phyloP scores from a whole-genome alignment of 2,329 filamentous ascomycete species.

The Aspergillus hiratsukae region DNA sequence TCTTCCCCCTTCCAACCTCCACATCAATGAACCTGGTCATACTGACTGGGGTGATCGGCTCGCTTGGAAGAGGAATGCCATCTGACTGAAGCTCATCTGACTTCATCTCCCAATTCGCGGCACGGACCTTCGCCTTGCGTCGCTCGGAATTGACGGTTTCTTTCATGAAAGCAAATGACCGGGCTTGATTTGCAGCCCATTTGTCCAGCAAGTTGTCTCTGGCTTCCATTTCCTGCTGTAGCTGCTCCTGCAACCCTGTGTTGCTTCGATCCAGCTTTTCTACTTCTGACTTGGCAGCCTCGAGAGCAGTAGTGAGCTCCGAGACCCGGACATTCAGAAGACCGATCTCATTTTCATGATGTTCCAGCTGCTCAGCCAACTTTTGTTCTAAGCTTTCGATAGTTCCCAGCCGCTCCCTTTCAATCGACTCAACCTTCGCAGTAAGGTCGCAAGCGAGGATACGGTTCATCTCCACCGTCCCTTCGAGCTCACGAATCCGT shows the following conservation, averaged over 20 bases:
- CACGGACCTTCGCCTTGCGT: constrained; percentile 36
- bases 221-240: constrained; percentile 35
- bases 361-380: constrained; percentile 18
- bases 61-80: constrained; percentile 26
- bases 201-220: constrained; percentile 31
- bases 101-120: constrained; percentile 38
- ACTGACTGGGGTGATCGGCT: constrained; percentile 42
- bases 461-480: constrained; percentile 32
- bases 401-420: constrained; percentile 25
- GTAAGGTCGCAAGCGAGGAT: constrained; percentile 31
- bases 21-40: constrained; percentile 41
- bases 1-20: constrained; percentile 37
- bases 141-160: constrained; percentile 37
- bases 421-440: constrained; percentile 30
- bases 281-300: constrained; percentile 31
- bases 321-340: constrained; percentile 40
- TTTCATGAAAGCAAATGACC: constrained; percentile 31
- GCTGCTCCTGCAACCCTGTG: constrained; percentile 32
- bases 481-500: constrained; percentile 35
- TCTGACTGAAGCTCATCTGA: constrained; percentile 34
- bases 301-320: constrained; percentile 37
- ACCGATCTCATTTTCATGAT: constrained; percentile 34
- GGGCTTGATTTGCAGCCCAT: constrained; percentile 30
- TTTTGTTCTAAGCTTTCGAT: constrained; percentile 21
- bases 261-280: constrained; percentile 34